phyloP scores from a whole-genome alignment of 2,329 filamentous ascomycete species.

The Eutypa lata region DNA sequence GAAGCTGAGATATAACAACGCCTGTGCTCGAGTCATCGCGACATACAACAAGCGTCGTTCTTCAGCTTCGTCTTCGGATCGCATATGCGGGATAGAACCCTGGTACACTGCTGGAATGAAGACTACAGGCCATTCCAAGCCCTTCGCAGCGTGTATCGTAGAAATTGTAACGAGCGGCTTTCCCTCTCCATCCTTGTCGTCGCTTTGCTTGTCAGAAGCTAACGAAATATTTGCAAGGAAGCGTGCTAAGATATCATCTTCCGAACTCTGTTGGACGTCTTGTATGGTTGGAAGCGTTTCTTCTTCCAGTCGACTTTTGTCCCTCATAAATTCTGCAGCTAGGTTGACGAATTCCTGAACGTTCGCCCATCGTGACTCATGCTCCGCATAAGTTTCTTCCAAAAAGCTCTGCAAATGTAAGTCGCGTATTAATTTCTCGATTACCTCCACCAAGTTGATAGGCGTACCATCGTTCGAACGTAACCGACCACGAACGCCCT shows the following conservation, averaged over 20 bases:
- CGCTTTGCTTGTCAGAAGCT: slow-evolving; percentile 72
- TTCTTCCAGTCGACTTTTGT: slow-evolving; percentile 42
- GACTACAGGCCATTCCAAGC: slow-evolving; percentile 92
- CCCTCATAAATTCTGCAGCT: slow-evolving; percentile 65
- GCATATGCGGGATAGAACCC: slow-evolving; percentile 84
- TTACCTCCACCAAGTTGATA: slow-evolving; percentile 43
- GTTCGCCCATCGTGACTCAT: slow-evolving; percentile 81
- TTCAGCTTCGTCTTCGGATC: slow-evolving; percentile 82
- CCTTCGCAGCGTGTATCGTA: slow-evolving; percentile 94
- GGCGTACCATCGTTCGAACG: slow-evolving; percentile 25
- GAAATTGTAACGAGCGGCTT: slow-evolving; percentile 78
- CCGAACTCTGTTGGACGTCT: slow-evolving; percentile 64
- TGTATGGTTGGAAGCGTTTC: slow-evolving; percentile 66
- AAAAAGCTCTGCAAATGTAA: slow-evolving; percentile 74
- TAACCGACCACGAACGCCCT: slow-evolving; percentile 32
- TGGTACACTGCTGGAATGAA: slow-evolving; percentile 89
- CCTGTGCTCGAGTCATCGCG: slow-evolving; percentile 91
- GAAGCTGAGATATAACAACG: slow-evolving; percentile 79
- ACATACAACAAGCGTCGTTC: slow-evolving; percentile 89
- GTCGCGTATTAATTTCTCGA: slow-evolving; percentile 57
- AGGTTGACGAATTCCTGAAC: slow-evolving; percentile 83
- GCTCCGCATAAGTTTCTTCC: slow-evolving; percentile 64
- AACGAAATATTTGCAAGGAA: slow-evolving; percentile 90
- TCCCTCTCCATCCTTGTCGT: slow-evolving; percentile 53
- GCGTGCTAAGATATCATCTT: slow-evolving; percentile 61